A percentile compares a stretch with the other conserved stretches of the same genome.
Conservation (phyloP, 2,329 filamentous ascomycete genomes). For the Pseudogymnoascus sp. region DNA sequence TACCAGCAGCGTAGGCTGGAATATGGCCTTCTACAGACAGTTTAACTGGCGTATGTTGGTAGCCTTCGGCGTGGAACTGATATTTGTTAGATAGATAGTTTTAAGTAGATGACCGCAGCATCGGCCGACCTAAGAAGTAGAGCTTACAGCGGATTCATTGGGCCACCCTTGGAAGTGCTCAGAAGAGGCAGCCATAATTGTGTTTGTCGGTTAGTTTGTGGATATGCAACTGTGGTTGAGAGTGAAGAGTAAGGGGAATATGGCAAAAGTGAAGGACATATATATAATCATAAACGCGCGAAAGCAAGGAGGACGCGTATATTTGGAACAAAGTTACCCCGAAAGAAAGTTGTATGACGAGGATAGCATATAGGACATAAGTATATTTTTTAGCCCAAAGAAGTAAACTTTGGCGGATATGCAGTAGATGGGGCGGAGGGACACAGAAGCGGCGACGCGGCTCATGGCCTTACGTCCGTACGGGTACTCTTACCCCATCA, state of each 20-base stretch:
- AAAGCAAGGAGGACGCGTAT: slow-evolving; percentile 2
- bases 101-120: background rate
- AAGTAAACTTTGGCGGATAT: slow-evolving; percentile 19
- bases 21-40: slow-evolving; percentile 59
- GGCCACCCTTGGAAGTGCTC: background rate
- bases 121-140: no score
- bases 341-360: slow-evolving; percentile 2
- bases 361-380: slow-evolving; percentile 24
- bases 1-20: slow-evolving; percentile 63
- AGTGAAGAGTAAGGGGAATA: background rate
- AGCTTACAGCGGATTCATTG: background rate
- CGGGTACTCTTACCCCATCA: background rate
- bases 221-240: background rate
- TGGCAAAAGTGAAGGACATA: background rate
- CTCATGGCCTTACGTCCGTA: slow-evolving; percentile 3
- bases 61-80: background rate
- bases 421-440: background rate
- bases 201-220: background rate
- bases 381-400: slow-evolving; percentile 20
- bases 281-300: background rate
- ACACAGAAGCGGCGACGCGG: background rate
- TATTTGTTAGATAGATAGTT: background rate
- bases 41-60: slow-evolving; percentile 43
- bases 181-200: background rate
- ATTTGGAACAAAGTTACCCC: background rate